These are phyloP conservation scores for Blastocystis sp. DNA, from an alignment of 352 stramenopile species.

Conservation along the genomic window DNA sequence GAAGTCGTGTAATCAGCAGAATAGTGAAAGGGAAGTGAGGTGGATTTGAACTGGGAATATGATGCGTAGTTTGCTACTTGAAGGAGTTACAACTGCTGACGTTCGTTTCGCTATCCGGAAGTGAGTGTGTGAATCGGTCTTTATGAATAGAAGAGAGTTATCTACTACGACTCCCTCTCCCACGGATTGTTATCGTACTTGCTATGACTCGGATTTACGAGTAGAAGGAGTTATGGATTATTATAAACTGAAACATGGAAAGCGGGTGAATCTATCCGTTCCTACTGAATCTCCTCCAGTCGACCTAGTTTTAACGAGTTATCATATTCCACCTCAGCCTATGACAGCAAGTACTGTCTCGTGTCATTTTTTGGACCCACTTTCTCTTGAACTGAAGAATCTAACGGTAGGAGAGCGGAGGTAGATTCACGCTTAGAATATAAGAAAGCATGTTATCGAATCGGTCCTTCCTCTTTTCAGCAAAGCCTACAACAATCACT, in stretches of 20 bases:
- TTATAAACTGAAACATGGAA: background rate
- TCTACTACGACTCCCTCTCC: background rate
- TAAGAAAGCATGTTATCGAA: background rate
- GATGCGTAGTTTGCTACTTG: background rate
- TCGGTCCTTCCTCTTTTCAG: background rate
- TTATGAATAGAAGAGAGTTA: background rate
- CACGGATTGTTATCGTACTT: background rate
- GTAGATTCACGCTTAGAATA: background rate
- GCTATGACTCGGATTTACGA: background rate
- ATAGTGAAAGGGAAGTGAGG: background rate
- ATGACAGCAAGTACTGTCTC: background rate
- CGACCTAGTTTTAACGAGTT: background rate
- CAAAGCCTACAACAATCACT: background rate
- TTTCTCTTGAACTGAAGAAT: background rate
- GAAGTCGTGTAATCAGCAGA: background rate
- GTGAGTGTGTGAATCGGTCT: background rate
- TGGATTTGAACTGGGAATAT: background rate
- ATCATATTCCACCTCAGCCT: background rate
- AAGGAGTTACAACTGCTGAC: background rate
- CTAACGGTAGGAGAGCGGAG: background rate
- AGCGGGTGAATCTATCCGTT: background rate
- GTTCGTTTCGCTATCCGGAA: background rate
- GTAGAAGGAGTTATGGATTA: background rate
- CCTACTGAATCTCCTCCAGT: background rate
- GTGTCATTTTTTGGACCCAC: background rate